Percentiles rank a stretch among this genome's conserved stretches.
These are phyloP conservation scores for Coemansia sp. DNA, from an alignment of 192 early-diverging fungal genomes.

Conservation along the genomic window DNA sequence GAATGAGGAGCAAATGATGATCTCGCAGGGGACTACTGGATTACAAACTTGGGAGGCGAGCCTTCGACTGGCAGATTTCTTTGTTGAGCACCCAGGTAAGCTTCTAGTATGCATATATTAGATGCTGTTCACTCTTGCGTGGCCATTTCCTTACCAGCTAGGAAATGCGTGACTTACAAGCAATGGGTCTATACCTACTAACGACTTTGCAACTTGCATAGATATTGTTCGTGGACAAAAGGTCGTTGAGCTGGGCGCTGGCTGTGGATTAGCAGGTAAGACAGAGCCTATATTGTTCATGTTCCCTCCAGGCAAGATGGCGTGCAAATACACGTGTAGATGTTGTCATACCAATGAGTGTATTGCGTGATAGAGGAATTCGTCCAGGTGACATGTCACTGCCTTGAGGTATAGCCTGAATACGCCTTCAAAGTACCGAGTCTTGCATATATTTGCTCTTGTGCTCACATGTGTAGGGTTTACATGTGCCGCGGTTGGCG, in stretches of 20 bases:
- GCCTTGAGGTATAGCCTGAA: neutral
- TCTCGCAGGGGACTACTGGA: conserved; percentile 67
- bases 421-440: neutral
- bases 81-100: conserved; percentile 56
- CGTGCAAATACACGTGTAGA: neutral
- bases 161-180: neutral
- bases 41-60: conserved; percentile 69
- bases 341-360: neutral
- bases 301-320: neutral
- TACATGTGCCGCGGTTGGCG: conserved; percentile 54
- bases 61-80: conserved; percentile 59
- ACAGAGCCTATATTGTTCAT: neutral
- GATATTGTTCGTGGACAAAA: conserved; percentile 49
- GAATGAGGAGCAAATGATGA: conserved; percentile 57
- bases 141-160: neutral
- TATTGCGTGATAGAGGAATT: neutral
- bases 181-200: conserved; percentile 9
- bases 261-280: conserved; percentile 54
- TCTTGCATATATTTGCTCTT: conserved; percentile 2
- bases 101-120: neutral
- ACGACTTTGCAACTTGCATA: conserved; percentile 14
- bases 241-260: conserved; percentile 54
- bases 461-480: conserved; percentile 38
- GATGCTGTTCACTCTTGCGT: neutral
- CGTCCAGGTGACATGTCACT: neutral